A percentile compares a stretch with the other conserved stretches of the same genome.
These are phyloP conservation scores for Clarireedia sp. DNA, from an alignment of 2,329 filamentous ascomycete species.

Conservation along the genomic window DNA sequence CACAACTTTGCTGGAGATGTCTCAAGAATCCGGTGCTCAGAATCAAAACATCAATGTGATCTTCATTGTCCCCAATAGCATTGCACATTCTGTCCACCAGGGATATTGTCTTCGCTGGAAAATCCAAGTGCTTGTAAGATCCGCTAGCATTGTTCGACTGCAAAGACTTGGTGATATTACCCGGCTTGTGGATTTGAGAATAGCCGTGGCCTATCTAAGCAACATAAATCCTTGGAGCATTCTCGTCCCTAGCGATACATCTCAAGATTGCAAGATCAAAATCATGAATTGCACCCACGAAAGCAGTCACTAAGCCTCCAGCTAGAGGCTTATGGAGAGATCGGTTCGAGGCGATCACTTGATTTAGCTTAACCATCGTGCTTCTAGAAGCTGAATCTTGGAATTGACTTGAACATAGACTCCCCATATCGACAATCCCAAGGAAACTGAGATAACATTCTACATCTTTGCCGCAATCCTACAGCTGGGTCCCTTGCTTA, in stretches of 20 bases:
- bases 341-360: not conserved
- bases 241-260: not conserved
- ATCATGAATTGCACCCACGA: not conserved
- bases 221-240: not conserved
- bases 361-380: not conserved
- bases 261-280: not conserved
- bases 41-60: not conserved
- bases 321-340: not conserved
- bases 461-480: too few species aligned
- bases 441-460: too few species aligned
- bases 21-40: not conserved
- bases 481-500: too few species aligned
- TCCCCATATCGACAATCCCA: too few species aligned
- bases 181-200: not conserved
- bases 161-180: not conserved
- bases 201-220: not conserved
- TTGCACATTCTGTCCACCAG: not conserved
- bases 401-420: not conserved
- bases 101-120: not conserved
- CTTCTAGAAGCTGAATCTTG: not conserved
- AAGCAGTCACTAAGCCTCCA: not conserved
- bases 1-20: not conserved
- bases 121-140: not conserved
- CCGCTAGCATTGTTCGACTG: not conserved
- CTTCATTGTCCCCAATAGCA: not conserved